phyloP scores from a whole-genome alignment of 2,329 filamentous ascomycete species.

The Dothiorella sarmentorum region DNA sequence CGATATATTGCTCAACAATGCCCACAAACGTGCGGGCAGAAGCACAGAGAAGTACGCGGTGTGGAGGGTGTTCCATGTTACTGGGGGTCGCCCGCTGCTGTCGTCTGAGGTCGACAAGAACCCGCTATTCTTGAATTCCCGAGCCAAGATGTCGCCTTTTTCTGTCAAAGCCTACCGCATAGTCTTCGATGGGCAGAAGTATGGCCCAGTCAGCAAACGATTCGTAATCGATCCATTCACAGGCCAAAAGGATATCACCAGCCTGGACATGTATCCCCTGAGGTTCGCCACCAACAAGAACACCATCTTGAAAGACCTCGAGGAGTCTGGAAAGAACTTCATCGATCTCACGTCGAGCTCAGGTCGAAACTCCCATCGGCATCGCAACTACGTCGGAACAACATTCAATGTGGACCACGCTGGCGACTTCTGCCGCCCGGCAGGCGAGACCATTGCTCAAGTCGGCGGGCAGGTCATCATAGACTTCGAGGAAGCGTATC shows the following conservation, averaged over 20 bases:
- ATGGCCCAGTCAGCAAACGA: not conserved
- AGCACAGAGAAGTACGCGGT: not conserved
- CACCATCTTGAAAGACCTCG: not conserved
- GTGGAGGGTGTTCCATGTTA: not conserved
- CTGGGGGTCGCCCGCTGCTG: not conserved
- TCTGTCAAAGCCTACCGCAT: not conserved
- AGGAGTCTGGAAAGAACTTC: not conserved
- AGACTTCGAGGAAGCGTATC: slow-evolving; percentile 25
- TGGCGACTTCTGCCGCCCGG: not conserved
- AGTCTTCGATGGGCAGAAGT: not conserved
- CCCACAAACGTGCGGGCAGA: not conserved
- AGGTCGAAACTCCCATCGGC: too few species aligned
- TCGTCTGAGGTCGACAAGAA: not conserved
- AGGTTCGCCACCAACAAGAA: slow-evolving; percentile 17
- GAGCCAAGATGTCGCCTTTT: not conserved
- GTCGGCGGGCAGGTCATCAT: slow-evolving; percentile 28
- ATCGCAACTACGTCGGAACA: not conserved
- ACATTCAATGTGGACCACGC: not conserved
- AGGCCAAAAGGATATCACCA: slow-evolving; percentile 19
- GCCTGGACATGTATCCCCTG: slow-evolving; percentile 19
- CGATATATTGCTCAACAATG: not conserved
- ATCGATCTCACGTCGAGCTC: not conserved
- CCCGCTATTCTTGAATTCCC: too few species aligned
- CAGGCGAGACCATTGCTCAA: slow-evolving; percentile 19
- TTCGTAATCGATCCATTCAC: slow-evolving; percentile 1